These are phyloP conservation scores for Fusarium falciforme DNA, from an alignment of 2,329 filamentous ascomycete species.

Conservation along the genomic window DNA sequence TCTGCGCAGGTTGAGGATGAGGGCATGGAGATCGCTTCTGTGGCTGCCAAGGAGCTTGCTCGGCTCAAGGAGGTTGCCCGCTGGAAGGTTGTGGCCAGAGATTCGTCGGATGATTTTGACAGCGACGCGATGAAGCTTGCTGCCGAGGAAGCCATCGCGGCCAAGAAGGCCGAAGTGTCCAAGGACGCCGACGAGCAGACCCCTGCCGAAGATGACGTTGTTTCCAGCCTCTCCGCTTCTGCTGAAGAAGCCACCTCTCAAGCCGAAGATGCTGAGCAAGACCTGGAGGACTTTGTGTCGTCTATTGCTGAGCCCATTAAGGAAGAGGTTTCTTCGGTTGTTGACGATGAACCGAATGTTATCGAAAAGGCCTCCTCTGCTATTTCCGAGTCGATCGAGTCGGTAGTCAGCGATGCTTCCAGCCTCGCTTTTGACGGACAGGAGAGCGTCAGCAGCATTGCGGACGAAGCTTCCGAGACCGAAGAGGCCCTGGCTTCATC, in stretches of 20 bases:
- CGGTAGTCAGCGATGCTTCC: slow-evolving; percentile 29
- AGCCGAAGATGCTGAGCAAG: slow-evolving; percentile 26
- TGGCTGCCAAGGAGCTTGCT: slow-evolving; percentile 82
- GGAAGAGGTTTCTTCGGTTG: slow-evolving; percentile 22
- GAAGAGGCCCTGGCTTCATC: slow-evolving; percentile 27
- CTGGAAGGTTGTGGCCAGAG: slow-evolving; percentile 83
- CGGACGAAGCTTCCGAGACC: slow-evolving; percentile 29
- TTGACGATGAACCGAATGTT: slow-evolving; percentile 22
- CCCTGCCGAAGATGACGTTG: slow-evolving; percentile 43
- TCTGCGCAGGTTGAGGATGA: slow-evolving; percentile 78
- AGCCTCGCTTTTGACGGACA: slow-evolving; percentile 23
- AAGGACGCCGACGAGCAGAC: slow-evolving; percentile 40
- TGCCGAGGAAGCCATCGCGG: slow-evolving; percentile 54
- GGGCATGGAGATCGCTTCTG: slow-evolving; percentile 83
- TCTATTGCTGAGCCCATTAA: slow-evolving; percentile 28
- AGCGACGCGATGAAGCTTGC: slow-evolving; percentile 71
- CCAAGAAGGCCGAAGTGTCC: slow-evolving; percentile 32
- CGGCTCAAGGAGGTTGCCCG: slow-evolving; percentile 84
- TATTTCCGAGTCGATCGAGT: slow-evolving; percentile 19
- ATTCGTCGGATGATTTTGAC: slow-evolving; percentile 83
- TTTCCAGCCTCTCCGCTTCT: slow-evolving; percentile 22
- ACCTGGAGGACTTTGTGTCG: slow-evolving; percentile 36
- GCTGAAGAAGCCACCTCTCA: slow-evolving; percentile 25
- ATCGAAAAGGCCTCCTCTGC: slow-evolving; percentile 27
- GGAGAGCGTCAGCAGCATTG: slow-evolving; percentile 23